phyloP scores from a whole-genome alignment of 257 asterid species.

The Petunia secreta region DNA sequence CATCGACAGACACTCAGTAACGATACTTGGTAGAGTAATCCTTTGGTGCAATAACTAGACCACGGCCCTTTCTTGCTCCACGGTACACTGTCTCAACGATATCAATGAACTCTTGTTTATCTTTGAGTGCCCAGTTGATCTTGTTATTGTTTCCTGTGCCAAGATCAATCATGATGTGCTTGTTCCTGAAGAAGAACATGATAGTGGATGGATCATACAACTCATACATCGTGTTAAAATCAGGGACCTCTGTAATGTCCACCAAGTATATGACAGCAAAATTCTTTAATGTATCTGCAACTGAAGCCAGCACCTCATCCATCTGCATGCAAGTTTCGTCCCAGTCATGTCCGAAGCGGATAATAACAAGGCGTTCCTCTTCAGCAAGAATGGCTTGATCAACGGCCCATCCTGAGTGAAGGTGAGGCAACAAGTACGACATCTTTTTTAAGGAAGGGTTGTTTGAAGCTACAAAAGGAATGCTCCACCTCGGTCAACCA shows the following conservation, averaged over 20 bases:
- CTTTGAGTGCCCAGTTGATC: slow-evolving; percentile 95
- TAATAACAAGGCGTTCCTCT: no score
- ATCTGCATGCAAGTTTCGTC: no score
- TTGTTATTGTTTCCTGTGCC: slow-evolving; percentile 97
- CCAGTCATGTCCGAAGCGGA: no score
- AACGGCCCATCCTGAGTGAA: no score
- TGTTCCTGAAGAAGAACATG: slow-evolving; percentile 57
- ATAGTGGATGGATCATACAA: slow-evolving; percentile 87
- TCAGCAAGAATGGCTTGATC: no score
- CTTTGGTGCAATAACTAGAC: slow-evolving; percentile 44
- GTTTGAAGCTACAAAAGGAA: no score
- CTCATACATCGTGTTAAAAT: slow-evolving; percentile 89
- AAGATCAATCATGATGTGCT: slow-evolving; percentile 71
- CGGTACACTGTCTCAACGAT: slow-evolving; percentile 90
- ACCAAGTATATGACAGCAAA: slow-evolving; percentile 82
- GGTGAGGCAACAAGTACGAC: no score
- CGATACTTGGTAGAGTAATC: slow-evolving; percentile 97
- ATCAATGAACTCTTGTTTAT: slow-evolving; percentile 92
- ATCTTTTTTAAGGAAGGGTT: no score
- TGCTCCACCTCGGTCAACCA: no score
- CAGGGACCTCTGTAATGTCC: slow-evolving; percentile 41
- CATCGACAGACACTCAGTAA: slow-evolving; percentile 36
- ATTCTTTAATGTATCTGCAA: slow-evolving; percentile 80
- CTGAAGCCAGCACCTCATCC: slow-evolving; percentile 17
- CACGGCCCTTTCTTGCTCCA: slow-evolving; percentile 89